Conservation (phyloP, 108 stramenopile species). For the Parietichytrium sp. region DNA sequence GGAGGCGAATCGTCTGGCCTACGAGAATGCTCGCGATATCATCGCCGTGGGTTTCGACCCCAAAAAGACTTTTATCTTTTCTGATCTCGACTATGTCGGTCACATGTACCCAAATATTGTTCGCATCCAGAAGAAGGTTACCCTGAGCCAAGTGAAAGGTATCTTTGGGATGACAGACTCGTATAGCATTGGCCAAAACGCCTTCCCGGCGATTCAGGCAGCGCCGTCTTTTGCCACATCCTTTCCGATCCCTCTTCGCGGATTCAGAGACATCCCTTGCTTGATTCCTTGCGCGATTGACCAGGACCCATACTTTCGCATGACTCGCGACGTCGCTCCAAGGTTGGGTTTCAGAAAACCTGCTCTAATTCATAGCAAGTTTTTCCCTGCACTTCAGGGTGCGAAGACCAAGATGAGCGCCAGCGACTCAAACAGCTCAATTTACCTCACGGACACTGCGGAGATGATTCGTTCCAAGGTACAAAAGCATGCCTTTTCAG, state of each 20-base stretch:
- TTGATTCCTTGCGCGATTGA: conserved; percentile 85
- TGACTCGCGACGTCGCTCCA: conserved; percentile 94
- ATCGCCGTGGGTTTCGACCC: conserved; percentile 95
- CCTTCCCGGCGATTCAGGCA: conserved; percentile 91
- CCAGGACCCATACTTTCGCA: conserved; percentile 99
- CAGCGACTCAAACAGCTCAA: conserved; percentile 77
- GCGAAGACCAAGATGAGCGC: conserved; percentile 90
- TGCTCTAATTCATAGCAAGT: conserved; percentile 93
- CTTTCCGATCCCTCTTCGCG: conserved; percentile 76
- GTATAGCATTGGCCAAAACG: conserved; percentile 81
- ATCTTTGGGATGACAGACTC: conserved; percentile 94
- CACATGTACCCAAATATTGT: conserved; percentile 94
- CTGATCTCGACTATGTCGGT: conserved; percentile 93
- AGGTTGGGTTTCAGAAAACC: conserved; percentile 77
- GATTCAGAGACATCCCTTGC: conserved; percentile 62
- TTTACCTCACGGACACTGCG: conserved; percentile 91
- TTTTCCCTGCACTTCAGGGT: conserved; percentile 96
- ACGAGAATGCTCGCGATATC: conserved; percentile 97
- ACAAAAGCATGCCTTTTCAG: conserved; percentile 83
- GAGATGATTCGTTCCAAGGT: conserved; percentile 74
- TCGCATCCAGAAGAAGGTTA: conserved; percentile 94
- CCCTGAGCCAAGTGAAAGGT: conserved; percentile 83
- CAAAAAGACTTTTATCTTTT: conserved; percentile 80
- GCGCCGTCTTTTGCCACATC: conserved; percentile 89
- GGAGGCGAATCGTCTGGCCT: conserved; percentile 79